Evolutionary conservation across 768 basidiomycete species (phyloP), one percentile per base, ranked within the genome.

Genomic region (Boletus coccyginus): DNA sequence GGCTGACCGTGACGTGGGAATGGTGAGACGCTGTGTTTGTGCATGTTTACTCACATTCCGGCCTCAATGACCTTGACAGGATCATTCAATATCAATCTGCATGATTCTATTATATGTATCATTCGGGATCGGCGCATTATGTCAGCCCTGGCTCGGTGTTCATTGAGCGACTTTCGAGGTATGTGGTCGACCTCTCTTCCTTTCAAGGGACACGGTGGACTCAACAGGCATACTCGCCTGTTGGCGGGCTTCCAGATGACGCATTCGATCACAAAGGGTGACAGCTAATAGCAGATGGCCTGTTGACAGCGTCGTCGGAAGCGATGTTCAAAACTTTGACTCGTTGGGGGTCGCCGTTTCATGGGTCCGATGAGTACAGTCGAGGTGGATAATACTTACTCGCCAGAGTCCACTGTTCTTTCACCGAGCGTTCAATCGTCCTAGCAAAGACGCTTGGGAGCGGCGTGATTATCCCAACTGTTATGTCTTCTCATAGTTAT

Each of bases 21-120:
- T 5, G 10, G 35, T 3, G 13, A 31, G 38, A 33, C 7, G 40
- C 10, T 21, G 13, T 66, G 27, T 66, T 66, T 66, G 56, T 35
- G 0, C 54, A 11, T 59, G 55, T 66, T 66, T 66, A 33, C 33
- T 12, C 10, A 12, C 33, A 33, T 2, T 10, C 9, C 10, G 9
- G 21, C 21, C 21, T 21, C 21, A 21, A 21, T 21, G 21, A 21
- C 21, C 21, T 21, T 21, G 21, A 21, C 21, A 21, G 21, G 21
- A 21, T 21, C 21, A 21, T 21, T 21, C 21, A 21, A 21, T 21
- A 21, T 21, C 21, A 21, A 21, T 21, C 21, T 21, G 21, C 21
- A 21, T 21, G 21, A 21, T 21, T 21, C 21, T 21, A 21, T 21
- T 21, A 21, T 21, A 21, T 21, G 21, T 21, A 21, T 21, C 21